Evolutionary conservation across 192 early-diverging fungal species (phyloP).

Genomic region (Coemansia sp.): DNA sequence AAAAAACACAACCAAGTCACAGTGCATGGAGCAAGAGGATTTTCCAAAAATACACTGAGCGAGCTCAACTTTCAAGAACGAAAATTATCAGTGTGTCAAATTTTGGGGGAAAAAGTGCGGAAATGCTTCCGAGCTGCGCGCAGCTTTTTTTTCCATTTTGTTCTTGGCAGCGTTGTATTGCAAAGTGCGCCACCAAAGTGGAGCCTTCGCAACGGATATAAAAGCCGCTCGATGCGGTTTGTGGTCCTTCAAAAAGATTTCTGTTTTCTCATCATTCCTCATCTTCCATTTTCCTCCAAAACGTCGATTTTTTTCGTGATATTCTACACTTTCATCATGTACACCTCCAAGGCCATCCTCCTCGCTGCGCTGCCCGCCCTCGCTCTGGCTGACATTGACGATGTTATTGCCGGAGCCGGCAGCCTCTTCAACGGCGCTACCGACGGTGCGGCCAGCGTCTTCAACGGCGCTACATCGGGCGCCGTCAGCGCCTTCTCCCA

Average conservation of each 20-base stretch:
- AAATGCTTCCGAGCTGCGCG: too few relatives aligned
- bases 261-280: background rate
- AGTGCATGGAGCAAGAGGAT: background rate
- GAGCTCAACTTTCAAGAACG: too few relatives aligned
- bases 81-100: too few relatives aligned
- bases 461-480: background rate
- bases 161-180: too few relatives aligned
- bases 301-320: conserved; percentile 15
- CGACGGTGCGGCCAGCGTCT: background rate
- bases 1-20: background rate
- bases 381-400: conserved; percentile 22
- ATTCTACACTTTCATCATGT: background rate
- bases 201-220: background rate
- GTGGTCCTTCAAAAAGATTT: background rate
- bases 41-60: background rate
- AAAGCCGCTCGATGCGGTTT: background rate
- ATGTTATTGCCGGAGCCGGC: conserved; percentile 14
- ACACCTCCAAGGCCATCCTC: conserved; percentile 11
- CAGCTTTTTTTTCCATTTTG: too few relatives aligned
- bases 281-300: background rate
- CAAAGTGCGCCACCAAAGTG: too few relatives aligned
- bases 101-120: background rate
- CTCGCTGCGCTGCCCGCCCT: conserved; percentile 14
- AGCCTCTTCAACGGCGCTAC: conserved; percentile 15
- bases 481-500: background rate